Base-by-base conservation (phyloP, 2,329 filamentous ascomycete genomes). In the Sporothrix curviconia region DNA sequence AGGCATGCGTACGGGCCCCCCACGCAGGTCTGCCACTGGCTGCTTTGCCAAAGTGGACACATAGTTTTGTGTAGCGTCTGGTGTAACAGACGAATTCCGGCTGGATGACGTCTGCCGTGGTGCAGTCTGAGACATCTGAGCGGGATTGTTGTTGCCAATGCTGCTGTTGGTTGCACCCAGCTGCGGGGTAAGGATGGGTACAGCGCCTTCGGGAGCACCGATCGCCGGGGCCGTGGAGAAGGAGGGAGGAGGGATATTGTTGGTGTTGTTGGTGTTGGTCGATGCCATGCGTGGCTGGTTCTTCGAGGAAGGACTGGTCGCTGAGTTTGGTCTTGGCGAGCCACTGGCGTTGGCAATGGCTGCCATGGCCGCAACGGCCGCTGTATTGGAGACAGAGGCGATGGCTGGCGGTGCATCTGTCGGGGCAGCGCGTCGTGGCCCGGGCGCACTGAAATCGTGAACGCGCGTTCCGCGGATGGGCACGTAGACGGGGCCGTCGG, bases 381-480 rank as follows among this genome's bases (percentile, higher is more conserved):
- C 58, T 4, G 47, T 34, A 9, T n/a, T n/a, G n/a, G n/a, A n/a
- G n/a, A n/a, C n/a, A n/a, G 57, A 43, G 2, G 56, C n/a, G 25
- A 43, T n/a, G 7, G 14, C 51, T 1, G 39, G 30, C 0, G 54
- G 49, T 1, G 51, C 51, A 22, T 65, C 67, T 49, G 62, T 71
- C 24, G 71, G 69, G 3, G 73, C 61, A 28, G 72, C 68, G 46
- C 69, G 76, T 60, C 72, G 76, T 24, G 75, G 76, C 51, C 82
- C 73, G 1, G 83, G 83, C 0, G 80, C 82, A 64, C 82, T 86
- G 64, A 85, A 87, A 67, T 84, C 84, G 66, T 87, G 85, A 51
- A 86, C 78, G 47, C 77, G 75, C 7, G 80, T 87, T 50, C 81
- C 85, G 64, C 77, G 78, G 61, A 87, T 87, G 17, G 83, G 83